Evolutionary conservation across 1,284 basidiomycete genomes (phyloP).

Genomic region (Puccinia hordei): DNA sequence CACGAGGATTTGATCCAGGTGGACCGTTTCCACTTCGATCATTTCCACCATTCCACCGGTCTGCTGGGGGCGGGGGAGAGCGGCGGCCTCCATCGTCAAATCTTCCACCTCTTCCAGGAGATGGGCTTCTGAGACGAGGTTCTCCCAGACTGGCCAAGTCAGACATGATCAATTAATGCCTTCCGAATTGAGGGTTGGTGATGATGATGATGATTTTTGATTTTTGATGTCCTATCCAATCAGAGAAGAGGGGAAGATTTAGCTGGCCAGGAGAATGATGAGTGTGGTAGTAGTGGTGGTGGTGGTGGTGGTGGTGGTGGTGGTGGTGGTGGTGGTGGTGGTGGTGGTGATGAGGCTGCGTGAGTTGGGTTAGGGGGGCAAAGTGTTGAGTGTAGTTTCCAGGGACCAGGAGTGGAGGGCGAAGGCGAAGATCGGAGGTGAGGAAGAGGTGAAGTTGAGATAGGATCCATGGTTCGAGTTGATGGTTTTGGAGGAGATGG

Average conservation of each 20-base stretch:
- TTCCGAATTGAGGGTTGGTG: neutral
- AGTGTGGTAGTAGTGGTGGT: too few species aligned
- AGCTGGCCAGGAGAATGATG: neutral
- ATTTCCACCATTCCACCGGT: conserved; percentile 4
- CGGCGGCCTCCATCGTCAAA: conserved; percentile 47
- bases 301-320: too few species aligned
- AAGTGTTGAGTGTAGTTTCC: too few species aligned
- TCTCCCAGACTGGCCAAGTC: conserved; percentile 11
- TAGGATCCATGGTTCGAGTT: neutral
- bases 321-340: too few species aligned
- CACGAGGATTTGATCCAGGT: neutral
- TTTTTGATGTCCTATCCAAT: neutral
- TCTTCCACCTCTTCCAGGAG: conserved; percentile 47
- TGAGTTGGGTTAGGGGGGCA: too few species aligned
- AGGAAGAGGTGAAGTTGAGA: neutral
- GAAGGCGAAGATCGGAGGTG: neutral
- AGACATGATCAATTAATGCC: conserved; percentile 8
- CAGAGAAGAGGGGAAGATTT: neutral
- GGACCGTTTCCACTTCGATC: conserved; percentile 26
- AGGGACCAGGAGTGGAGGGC: neutral
- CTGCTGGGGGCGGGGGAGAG: conserved; percentile 30
- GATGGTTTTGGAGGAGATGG: neutral
- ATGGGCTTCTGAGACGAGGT: conserved; percentile 42
- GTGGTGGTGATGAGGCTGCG: too few species aligned
- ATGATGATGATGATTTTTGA: neutral